phyloP scores from a whole-genome alignment of 495 filamentous ascomycete genomes.

The Neurospora sp. region DNA sequence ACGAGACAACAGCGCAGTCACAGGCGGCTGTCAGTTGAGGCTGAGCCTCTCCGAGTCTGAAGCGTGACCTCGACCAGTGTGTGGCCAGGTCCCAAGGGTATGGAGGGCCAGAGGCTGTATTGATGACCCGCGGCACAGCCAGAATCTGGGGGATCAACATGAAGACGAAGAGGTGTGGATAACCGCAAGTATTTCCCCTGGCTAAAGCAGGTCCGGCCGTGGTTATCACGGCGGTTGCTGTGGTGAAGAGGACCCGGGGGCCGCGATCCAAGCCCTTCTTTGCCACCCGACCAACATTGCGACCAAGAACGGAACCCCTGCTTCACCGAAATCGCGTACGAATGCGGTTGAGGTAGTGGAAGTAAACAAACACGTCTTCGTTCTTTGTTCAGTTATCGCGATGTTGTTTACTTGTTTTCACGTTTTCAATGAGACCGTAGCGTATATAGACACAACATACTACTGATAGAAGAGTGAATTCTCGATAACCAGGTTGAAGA shows the following conservation, averaged over 20 bases:
- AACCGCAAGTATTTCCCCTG: background rate
- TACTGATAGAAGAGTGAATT: background rate
- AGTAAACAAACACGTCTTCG: background rate
- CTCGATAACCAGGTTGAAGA: background rate
- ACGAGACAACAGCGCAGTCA: background rate
- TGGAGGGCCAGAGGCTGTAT: background rate
- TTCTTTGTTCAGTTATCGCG: background rate
- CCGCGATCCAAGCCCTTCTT: background rate
- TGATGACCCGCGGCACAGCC: background rate
- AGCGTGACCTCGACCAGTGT: background rate
- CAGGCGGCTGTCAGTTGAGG: background rate
- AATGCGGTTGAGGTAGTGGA: background rate
- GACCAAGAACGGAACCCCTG: background rate
- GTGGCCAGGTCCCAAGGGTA: background rate
- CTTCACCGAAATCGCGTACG: background rate
- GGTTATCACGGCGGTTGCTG: background rate
- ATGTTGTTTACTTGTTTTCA: background rate
- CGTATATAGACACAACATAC: background rate
- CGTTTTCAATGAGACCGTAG: background rate
- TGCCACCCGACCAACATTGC: background rate
- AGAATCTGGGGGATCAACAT: background rate
- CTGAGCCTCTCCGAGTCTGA: background rate
- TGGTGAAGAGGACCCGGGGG: background rate
- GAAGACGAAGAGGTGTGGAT: background rate
- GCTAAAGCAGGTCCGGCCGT: background rate